Base-by-base conservation (phyloP, 2,329 filamentous ascomycete genomes). In the Epicoccum nigrum region DNA sequence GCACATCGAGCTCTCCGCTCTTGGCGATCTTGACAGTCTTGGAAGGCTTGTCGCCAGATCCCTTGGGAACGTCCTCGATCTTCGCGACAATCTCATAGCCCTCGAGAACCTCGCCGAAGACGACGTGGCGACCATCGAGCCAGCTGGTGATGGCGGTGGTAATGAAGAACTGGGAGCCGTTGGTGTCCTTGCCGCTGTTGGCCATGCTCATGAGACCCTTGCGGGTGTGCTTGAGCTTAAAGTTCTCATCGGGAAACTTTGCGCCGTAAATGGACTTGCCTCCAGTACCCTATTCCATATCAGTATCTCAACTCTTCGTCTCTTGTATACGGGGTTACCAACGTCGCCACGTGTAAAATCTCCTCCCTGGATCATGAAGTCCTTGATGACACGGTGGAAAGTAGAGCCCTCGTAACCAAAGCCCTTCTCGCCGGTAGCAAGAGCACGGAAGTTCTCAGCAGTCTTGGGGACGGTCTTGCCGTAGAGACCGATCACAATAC, bases 161-260 rank as follows among this genome's bases (percentile, higher is more conserved):
- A 74, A 94, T 92, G 83, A 94, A 94, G 82, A 94, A 94, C 74
- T 94, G 90, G 52, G 87, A 91, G 72, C 90, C 49, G 45, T 55
- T 55, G 81, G 90, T 94, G 76, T 94, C 89, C 75, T 86, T 84
- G 88, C 90, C 90, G 91, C 46, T 43, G 47, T 65, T 94, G 76
- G 88, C 83, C 81, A 64, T 80, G 81, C 81, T 91, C 61, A 94
- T 80, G 43, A 90, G 79, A 68, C 90, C 90, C 76, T 86, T 87
- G 84, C 91, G 92, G 81, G 82, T 84, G 86, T 95, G 90, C 76
- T 92, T 92, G 72, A 93, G 83, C 86, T 94, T 93, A 84, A 95
- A 94, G 87, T 93, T 94, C 86, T 95, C 90, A 69, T 95, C 90
- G 60, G 84, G 77, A 79, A 94, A 94, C 78, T 89, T 90, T 65